Evolutionary conservation across 2,329 filamentous ascomycete species (phyloP), one percentile per base, ranked within the genome.

Genomic region (Fusarium beomiforme): DNA sequence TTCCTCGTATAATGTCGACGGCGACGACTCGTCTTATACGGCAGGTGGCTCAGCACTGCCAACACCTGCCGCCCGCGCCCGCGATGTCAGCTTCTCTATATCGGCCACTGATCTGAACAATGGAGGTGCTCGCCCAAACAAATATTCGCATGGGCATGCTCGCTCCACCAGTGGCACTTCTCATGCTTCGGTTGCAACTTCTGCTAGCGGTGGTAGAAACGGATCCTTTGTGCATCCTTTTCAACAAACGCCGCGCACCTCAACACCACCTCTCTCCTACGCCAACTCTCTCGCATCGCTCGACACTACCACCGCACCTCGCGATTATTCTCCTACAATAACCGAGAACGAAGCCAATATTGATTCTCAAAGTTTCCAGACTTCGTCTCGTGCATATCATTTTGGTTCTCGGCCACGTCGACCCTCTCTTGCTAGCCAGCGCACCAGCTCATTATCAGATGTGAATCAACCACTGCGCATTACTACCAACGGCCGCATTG

Each of bases 221-320:
- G 83, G 83, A 62, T 80, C 83, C 34, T 91, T 91, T 75, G 84
- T 90, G 23, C 89, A 91, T 75, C 89, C 89, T 29, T 91, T 90
- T 71, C 88, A 90, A 76, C 89, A 91, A 79, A 90, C 84, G 12
- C 89, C 89, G 34, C 85, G 87, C 42, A 88, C 88, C 2, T 86
- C 87, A 47, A 90, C 88, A 64, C 88, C 89, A 54, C 88, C 88
- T 12, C 75, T 89, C 66, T 86, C 87, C 26, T 89, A 89, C 77
- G 85, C 87, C 70, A 87, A 87, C 77, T 88, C 88, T 11, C 79
- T 87, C 44, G 83, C 85, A 19, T 88, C 86, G 5, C 81, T 88
- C 56, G 86, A 86, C 54, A 85, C 79, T 64, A 76, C 74, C 31
- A 68, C 71, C 29, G 76, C 66, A 47, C 76, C 78, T 47, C 84